Base-by-base conservation (phyloP, 345 rosid genomes). In the Eucalyptus decipiens region DNA sequence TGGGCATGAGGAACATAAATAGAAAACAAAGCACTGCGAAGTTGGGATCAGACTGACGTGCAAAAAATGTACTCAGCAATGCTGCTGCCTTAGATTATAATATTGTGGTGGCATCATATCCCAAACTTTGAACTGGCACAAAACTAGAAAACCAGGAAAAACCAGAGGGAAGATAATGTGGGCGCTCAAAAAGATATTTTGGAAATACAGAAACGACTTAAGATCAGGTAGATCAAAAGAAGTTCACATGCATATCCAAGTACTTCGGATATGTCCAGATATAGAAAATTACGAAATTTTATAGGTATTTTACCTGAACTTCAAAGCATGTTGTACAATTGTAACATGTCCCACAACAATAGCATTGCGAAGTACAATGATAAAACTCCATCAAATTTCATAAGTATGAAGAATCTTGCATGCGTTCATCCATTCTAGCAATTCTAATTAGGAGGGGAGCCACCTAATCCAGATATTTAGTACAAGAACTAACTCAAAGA, bases 41-140 rank as follows among this genome's bases (percentile, higher is more conserved):
- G 28, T 65, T 85, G 86, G 92, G 96, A 94, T 93, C 96, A 92
- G 95, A 95, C 96, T 94, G 96, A 94, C 95, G 92, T 94, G 96
- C 95, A 95, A 94, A 93, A 80, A 19, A 43, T 51, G 67, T 51
- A 91, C 83, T 95, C 96, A 93, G 93, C 95, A 95, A 11, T 24
- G 92, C 89, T 91, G 54, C 37, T 86, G 92, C 93, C 92, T 94
- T 86, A 89, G 95, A 91, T 56, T 88, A 89, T 91, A 45, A 5
- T 69, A 45, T 76, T 86, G 88, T 88, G 72, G 88, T 90, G 88
- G 89, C 95, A 93, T 94, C 97, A 94, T 87, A 90, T 92, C 95
- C 94, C 93, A 92, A 86, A 87, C 72, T 65, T 65, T 65, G 72
- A 65, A n/a, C 72, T 65, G 72, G 72, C 10, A 65, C 72, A 65